Base-by-base conservation (phyloP, 2,329 filamentous ascomycete genomes). In the Davidsoniella virescens region DNA sequence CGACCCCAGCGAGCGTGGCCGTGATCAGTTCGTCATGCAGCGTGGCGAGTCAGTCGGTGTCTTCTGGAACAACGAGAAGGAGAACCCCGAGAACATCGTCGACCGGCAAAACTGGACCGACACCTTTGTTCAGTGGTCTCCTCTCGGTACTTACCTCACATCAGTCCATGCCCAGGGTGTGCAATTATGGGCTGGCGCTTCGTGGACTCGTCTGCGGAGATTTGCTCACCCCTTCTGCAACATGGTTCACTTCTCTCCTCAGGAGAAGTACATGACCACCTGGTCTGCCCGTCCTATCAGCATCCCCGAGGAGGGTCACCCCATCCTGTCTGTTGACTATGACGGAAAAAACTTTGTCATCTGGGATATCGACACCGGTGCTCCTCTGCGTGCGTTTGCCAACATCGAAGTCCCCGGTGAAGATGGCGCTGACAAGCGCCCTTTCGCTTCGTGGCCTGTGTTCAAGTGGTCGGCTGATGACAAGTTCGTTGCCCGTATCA, bases 401-500 rank as follows among this genome's bases (percentile, higher is more conserved):
- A 94, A 90, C 58, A 76, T 94, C 56, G 92, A 98, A 57, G 69
- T 85, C 12, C 78, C 84, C 26, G 75, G 74, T 56, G 57, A 57
- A 4, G 66, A 67, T 54, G 68, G 69, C 37, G 67, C 65, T 46
- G 80, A 80, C 51, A 67, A 68, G 10, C 86, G 87, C 66, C 95
- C 95, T 76, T 80, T 93, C 59, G 85, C 92, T 62, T 44, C 42
- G 37, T 98, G 92, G 92, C 92, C 92, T 20, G 88, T 90, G 2
- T 98, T 98, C 79, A 98, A 98, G 71, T 98, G 92, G 92, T 96
- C 92, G 26, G 73, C 92, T 2, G 92, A 98, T 62, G 87, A 95
- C 68, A 92, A 93, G 66, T 98, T 94, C 64, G 88, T 96, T 55
- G 92, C 92, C 18, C 81, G 92, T 55, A 80, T 96, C 71, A 87